Evolutionary conservation across 2,329 filamentous ascomycete genomes (phyloP), one percentile per base, ranked within the genome.

Genomic region (Phialophora verrucosa): DNA sequence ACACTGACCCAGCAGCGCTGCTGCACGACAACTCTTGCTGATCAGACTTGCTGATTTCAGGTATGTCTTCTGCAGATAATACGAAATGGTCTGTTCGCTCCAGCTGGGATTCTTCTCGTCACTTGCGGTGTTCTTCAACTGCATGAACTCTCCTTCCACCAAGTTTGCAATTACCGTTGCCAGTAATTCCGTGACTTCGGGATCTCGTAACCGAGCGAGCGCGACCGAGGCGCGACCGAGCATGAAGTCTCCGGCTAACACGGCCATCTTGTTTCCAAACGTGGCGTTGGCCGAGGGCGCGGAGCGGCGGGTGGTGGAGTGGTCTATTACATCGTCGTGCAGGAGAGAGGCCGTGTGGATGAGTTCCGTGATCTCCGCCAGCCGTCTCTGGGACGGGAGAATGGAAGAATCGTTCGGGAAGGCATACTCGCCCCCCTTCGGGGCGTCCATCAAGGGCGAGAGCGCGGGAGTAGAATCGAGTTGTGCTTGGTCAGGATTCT

Each of bases 191-290:
- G 93, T 92, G 2, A 99, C 95, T 79, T 99, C 95, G 51, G 93
- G 91, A 75, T 99, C 92, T 35, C 94, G 88, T 66, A 99, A 82
- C 50, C 95, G 88, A 14, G 95, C 95, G 50, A 99, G 85, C 5
- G 94, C 94, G 6, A 98, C 93, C 0, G 95, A 99, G 1, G 95
- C 95, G 59, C 95, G 87, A 3, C 94, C 94, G 1, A 99, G 85
- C 53, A 99, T 82, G 75, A 99, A 99, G 77, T 99, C 95, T n/a
- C 95, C 95, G 0, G 95, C 95, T 71, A 99, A 81, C 2, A 99
- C 94, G 14, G 95, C 94, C 94, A 99, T 98, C 80, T 99, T 99
- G 83, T 99, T 99, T 70, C 95, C 95, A 74, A 98, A 98, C 74
- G 93, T 91, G 68, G 95, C 86, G 77, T 99, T 99, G 35, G 95